These are phyloP conservation scores for Aspergillus sp. DNA, from an alignment of 2,329 filamentous ascomycete species.

Conservation along the genomic window DNA sequence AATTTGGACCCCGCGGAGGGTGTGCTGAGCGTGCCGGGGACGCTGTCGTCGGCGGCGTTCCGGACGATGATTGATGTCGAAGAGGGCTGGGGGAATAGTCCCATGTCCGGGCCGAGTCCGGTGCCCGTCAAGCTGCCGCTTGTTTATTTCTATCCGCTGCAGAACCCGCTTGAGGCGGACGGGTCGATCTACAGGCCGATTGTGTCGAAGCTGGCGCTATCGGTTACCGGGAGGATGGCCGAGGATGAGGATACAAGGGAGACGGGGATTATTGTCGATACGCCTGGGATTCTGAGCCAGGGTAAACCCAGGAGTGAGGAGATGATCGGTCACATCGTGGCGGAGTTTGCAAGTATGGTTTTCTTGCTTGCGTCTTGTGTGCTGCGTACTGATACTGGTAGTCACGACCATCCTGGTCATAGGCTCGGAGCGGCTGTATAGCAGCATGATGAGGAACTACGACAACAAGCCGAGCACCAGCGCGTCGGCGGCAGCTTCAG, in stretches of 20 bases:
- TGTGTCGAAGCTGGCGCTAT: slow-evolving; percentile 65
- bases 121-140: slow-evolving; percentile 87
- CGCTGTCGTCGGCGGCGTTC: slow-evolving; percentile 76
- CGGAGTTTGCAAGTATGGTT: slow-evolving; percentile 52
- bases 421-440: slow-evolving; percentile 66
- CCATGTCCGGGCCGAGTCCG: slow-evolving; percentile 78
- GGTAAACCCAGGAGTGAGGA: slow-evolving; percentile 60
- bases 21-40: slow-evolving; percentile 67
- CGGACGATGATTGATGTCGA: slow-evolving; percentile 80
- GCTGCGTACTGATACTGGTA: slow-evolving; percentile 13
- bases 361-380: background rate
- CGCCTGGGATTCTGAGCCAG: slow-evolving; percentile 58
- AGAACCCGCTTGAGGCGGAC: slow-evolving; percentile 60
- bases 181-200: slow-evolving; percentile 63
- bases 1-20: slow-evolving; percentile 79
- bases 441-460: slow-evolving; percentile 64
- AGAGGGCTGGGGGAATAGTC: slow-evolving; percentile 80
- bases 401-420: slow-evolving; percentile 75
- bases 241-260: slow-evolving; percentile 63
- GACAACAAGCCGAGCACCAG: slow-evolving; percentile 40
- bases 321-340: slow-evolving; percentile 68
- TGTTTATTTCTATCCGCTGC: slow-evolving; percentile 77
- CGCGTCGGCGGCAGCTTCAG: slow-evolving; percentile 37
- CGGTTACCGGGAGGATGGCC: slow-evolving; percentile 65
- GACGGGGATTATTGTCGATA: slow-evolving; percentile 79